Base-by-base conservation (phyloP, 2,329 filamentous ascomycete genomes). In the Fusarium domesticum region DNA sequence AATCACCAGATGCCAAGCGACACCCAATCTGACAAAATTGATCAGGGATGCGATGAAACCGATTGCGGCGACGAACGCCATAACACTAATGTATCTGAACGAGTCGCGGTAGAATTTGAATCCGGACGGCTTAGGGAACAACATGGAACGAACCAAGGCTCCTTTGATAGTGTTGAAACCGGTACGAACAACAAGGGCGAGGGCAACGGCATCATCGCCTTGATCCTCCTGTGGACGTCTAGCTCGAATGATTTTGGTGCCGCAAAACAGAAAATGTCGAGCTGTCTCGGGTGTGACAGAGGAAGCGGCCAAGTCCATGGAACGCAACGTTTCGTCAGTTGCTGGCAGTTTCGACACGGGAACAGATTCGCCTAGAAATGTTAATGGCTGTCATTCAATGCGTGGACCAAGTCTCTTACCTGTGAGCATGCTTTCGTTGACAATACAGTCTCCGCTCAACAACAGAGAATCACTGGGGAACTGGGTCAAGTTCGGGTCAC, bases 81-180 rank as follows among this genome's bases (percentile, higher is more conserved):
- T 98, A 48, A 98, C 93, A 4, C 88, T 90, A 48, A 98, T 97
- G 65, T 98, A 98, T 17, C 91, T 83, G 70, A 98, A 98, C 0
- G 92, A 96, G 66, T 98, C 93, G 33, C 89, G 83, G 66, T 98
- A 98, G 64, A 98, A 98, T 61, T 95, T 97, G 79, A 98, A 98
- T 0, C 92, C 92, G 1, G 92, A 96, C 2, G 93, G 93, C 62
- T 98, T 98, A 0, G 93, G 95, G 63, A 98, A 98, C 30, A 98
- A 78, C 92, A 98, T 98, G 1, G 93, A 97, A 18, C 93, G 86
- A 47, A 98, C 90, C 15, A 98, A 73, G 8, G 93, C 89, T 18
- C 93, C 93, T 65, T 98, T 98, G 2, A 93, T 98, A 0, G 93
- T 98, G 64, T 95, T 95, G 70, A 98, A 98, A 2, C 93, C 93